These are phyloP conservation scores for Didymella glomerata DNA, from an alignment of 2,329 filamentous ascomycete genomes.

Conservation along the genomic window DNA sequence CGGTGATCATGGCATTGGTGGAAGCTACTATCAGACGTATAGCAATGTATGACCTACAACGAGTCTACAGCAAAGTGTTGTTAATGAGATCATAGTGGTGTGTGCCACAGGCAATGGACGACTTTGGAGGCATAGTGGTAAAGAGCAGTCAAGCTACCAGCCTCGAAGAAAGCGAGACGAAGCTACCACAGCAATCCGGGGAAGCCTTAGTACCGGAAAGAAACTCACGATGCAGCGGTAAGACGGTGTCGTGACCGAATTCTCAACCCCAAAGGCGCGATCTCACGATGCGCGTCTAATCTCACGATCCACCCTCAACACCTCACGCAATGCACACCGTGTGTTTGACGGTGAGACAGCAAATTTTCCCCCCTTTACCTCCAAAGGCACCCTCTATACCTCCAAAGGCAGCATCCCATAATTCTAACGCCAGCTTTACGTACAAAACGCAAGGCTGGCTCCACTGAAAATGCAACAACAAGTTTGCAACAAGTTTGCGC, in stretches of 20 bases:
- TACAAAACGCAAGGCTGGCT: conserved; percentile 11
- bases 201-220: conserved; percentile 17
- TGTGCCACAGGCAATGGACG: not conserved
- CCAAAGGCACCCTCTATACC: conserved; percentile 22
- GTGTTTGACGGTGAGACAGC: conserved; percentile 16
- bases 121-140: not conserved
- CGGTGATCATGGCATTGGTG: not conserved
- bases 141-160: not conserved
- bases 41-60: not conserved
- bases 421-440: conserved; percentile 16
- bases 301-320: conserved; percentile 16
- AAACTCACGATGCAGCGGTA: conserved; percentile 11
- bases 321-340: conserved; percentile 11
- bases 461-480: conserved; percentile 18
- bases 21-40: not conserved
- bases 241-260: conserved; percentile 9
- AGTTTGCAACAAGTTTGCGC: conserved; percentile 13
- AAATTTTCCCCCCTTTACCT: conserved; percentile 22
- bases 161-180: not conserved
- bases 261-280: conserved; percentile 10
- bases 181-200: conserved; percentile 18
- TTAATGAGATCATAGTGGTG: not conserved
- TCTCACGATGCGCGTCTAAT: conserved; percentile 11
- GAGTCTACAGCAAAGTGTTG: not conserved
- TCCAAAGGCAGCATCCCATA: conserved; percentile 19